A percentile compares a stretch with the other conserved stretches of the same genome.
phyloP scores from a whole-genome alignment of 2,329 filamentous ascomycete genomes.

The Simplicillium sp. region DNA sequence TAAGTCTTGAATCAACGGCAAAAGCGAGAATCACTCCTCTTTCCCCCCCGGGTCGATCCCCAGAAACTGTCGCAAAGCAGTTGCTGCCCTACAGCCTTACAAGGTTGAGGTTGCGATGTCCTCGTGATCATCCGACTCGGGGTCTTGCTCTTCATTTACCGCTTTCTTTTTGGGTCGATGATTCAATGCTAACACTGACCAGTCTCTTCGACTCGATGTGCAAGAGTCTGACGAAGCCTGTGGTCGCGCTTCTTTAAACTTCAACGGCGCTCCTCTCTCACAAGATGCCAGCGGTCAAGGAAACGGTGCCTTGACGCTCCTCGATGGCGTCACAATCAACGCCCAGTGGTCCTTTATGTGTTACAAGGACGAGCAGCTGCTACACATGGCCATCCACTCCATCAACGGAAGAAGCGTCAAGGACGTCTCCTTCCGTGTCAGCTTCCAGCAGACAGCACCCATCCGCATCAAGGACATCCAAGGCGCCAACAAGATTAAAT shows the following conservation, averaged over 20 bases:
- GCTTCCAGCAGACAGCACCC: slow-evolving; percentile 36
- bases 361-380: slow-evolving; percentile 28
- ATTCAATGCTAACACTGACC: slow-evolving; percentile 5
- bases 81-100: no score
- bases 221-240: slow-evolving; percentile 34
- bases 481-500: slow-evolving; percentile 24
- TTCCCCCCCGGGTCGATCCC: no score
- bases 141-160: neutral
- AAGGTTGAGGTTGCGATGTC: no score
- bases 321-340: slow-evolving; percentile 25
- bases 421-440: slow-evolving; percentile 28
- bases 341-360: slow-evolving; percentile 40
- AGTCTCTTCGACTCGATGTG: slow-evolving; percentile 34
- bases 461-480: slow-evolving; percentile 32
- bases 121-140: no score
- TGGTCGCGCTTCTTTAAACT: slow-evolving; percentile 32
- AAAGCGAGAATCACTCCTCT: no score
- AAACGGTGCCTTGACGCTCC: slow-evolving; percentile 28
- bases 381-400: slow-evolving; percentile 32
- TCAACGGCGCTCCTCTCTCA: slow-evolving; percentile 33
- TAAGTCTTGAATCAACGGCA: slow-evolving; percentile 5
- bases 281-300: slow-evolving; percentile 29
- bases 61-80: no score
- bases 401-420: slow-evolving; percentile 29
- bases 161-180: neutral